Evolutionary conservation across 805 yeast species (phyloP), one percentile per base, ranked within the genome.

Genomic region (Kluyveromyces lactis): DNA sequence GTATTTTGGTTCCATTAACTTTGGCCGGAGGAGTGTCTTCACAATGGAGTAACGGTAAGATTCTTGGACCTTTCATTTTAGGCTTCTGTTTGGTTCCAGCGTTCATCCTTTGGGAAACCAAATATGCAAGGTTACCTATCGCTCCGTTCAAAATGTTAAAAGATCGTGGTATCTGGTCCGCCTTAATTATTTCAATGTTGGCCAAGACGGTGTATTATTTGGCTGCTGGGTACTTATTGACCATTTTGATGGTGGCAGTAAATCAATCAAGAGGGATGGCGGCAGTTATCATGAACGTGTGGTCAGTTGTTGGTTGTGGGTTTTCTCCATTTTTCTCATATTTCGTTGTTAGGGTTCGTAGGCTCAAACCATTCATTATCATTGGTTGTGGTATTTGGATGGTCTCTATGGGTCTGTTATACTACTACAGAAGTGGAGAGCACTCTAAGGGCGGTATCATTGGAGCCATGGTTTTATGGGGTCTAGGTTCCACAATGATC

Each of bases 151-250:
- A 64, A n/a, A 65, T 79, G 45, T 55, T 84, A 52, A 74, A 66
- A 42, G 84, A 83, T 58, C 73, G 86, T 48, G 84, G 82, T 46
- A 78, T 82, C 24, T 79, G 84, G 81, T 65, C 85, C 11, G 18
- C 87, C 16, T 52, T 80, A 42, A 52, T 67, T 19, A 69, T 81
- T 45, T 81, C 76, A 2, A 57, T 78, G 40, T 60, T 80, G 43
- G 65, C 79, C 43, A 72, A 79, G 61, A 71, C 78, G 52, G 64
- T 78, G 38, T 80, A 73, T 72, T 72, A 76, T 57, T 74, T 81
- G 80, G 86, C 80, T 38, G 75, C 77, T 43, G 83, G 76, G 50
- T 83, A 71, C 56, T 57, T 83, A 58, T 81, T 77, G 59, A 71
- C 89, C 0, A 80, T 81, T 18, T 63, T 83, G 43, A 51, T 75